A percentile compares a stretch with the other conserved stretches of the same genome.
Evolutionary conservation across 2,329 filamentous ascomycete genomes (phyloP).

Genomic region (Meredithiella fracta): DNA sequence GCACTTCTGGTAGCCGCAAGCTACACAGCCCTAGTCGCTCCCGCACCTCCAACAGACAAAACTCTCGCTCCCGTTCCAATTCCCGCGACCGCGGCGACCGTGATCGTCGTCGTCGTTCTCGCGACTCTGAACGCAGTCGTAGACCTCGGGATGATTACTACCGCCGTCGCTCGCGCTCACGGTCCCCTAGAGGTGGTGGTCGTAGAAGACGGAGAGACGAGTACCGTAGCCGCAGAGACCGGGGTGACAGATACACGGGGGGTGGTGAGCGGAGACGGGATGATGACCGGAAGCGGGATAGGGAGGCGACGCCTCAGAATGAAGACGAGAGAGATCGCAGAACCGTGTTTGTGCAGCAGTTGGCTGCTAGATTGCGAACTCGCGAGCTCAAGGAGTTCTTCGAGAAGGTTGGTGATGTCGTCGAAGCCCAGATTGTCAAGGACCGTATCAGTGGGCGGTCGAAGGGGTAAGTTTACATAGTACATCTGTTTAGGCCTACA

Average conservation of each 20-base stretch:
- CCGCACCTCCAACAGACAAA: conserved; percentile 37
- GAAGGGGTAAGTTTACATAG: conserved; percentile 57
- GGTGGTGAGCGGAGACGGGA: conserved; percentile 32
- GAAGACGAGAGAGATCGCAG: conserved; percentile 94
- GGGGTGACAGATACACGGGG: conserved; percentile 34
- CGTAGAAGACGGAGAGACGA: conserved; percentile 19
- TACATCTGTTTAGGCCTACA: neutral
- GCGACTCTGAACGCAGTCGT: conserved; percentile 66
- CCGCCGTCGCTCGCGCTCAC: conserved; percentile 55
- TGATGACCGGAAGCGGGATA: conserved; percentile 30
- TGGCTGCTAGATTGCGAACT: conserved; percentile 81
- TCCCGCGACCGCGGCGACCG: conserved; percentile 31
- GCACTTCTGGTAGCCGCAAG: conserved; percentile 32
- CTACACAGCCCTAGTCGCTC: conserved; percentile 27
- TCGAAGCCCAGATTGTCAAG: conserved; percentile 97
- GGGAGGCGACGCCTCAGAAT: conserved; percentile 52
- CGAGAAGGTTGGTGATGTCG: conserved; percentile 83
- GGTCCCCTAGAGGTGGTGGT: conserved; percentile 42
- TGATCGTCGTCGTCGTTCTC: conserved; percentile 54
- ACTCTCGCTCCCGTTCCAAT: conserved; percentile 39
- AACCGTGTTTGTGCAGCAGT: conserved; percentile 96
- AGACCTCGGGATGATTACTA: conserved; percentile 42
- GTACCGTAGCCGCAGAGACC: conserved; percentile 30
- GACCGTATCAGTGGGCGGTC: conserved; percentile 91
- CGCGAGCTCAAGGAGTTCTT: conserved; percentile 92